Evolutionary conservation across 495 filamentous ascomycete genomes (phyloP).

Genomic region (Podospora fimiseda): DNA sequence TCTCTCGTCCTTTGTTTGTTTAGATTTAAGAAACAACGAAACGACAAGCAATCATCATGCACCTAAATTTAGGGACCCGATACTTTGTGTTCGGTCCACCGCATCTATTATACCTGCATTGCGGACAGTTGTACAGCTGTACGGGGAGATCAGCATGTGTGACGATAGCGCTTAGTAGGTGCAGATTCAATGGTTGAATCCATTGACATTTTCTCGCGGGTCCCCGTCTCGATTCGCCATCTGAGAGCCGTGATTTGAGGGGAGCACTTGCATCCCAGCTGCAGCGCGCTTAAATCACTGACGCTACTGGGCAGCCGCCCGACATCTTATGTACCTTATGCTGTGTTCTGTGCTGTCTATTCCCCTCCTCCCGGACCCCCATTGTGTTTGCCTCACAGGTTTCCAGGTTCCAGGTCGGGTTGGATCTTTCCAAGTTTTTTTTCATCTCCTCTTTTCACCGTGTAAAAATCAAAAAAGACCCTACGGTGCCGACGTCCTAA

Average conservation of each 20-base stretch:
- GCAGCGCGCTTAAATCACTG: conserved; percentile 5
- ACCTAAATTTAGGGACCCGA: background rate
- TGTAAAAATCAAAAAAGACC: too few relatives aligned
- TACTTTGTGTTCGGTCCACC: too few relatives aligned
- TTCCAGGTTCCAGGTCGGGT: background rate
- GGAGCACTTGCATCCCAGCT: background rate
- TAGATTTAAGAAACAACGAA: too few relatives aligned
- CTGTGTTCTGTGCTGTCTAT: background rate
- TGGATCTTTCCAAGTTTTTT: too few relatives aligned
- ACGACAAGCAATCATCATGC: too few relatives aligned
- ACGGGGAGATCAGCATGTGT: background rate
- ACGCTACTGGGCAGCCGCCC: background rate
- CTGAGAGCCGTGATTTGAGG: background rate
- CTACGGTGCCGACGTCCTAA: background rate
- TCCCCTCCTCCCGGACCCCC: too few relatives aligned
- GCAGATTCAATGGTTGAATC: background rate
- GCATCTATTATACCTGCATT: too few relatives aligned
- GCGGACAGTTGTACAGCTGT: too few relatives aligned
- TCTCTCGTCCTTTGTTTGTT: too few relatives aligned
- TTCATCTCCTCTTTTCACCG: too few relatives aligned
- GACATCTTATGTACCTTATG: background rate
- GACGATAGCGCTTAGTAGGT: background rate
- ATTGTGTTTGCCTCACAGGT: background rate
- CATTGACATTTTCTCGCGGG: too few relatives aligned
- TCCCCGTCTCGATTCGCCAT: too few relatives aligned